Base-by-base conservation (phyloP, 495 filamentous ascomycete species). In the Amorphotheca resinae region DNA sequence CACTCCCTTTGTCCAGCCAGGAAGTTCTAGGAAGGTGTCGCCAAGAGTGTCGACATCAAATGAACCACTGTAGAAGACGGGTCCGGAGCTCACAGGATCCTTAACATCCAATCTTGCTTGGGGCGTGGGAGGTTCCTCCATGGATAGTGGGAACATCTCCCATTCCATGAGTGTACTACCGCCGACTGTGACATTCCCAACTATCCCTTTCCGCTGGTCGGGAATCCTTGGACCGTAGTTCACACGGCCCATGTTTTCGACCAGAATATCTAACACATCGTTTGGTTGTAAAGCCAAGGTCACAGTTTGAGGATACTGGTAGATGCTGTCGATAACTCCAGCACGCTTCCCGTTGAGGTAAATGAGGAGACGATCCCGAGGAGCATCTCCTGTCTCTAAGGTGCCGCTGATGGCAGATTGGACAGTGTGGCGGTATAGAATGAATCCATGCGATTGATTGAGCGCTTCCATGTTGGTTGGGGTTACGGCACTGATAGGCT, bases 191-290 rank as follows among this genome's bases (percentile, higher is more conserved):
- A 71, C 64, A 40, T 67, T 61, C 6, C 66, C 66, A 1, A 60
- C 41, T 11, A 70, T 62, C 3, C 67, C 67, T 36, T 69, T 69
- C 26, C 58, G 62, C 30, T 59, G 66, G 20, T 70, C 67, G 15
- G 56, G 47, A 12, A 65, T 61, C 18, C 56, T 51, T 0, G 59
- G 57, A 38, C 59, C 64, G 49, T 65, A 70, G 39, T 68, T 64
- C 1, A 68, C 62, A 5, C 66, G 53, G 0, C 67, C 67, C 14
- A 68, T 54, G 21, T 70, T 70, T 49, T 70, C 67, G 1, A 69
- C 57, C 8, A 70, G 48, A 0, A 70, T 48, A 32, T 63, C 55
- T 9, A 70, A 33, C 8, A 50, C 55, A 45, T 68, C 64, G n/a
- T 57, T 55, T 8, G 56, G 47, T 11, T 57, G 48, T 14, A 70